phyloP scores from a whole-genome alignment of 345 rosid genomes.

The Boechera divaricarpa region DNA sequence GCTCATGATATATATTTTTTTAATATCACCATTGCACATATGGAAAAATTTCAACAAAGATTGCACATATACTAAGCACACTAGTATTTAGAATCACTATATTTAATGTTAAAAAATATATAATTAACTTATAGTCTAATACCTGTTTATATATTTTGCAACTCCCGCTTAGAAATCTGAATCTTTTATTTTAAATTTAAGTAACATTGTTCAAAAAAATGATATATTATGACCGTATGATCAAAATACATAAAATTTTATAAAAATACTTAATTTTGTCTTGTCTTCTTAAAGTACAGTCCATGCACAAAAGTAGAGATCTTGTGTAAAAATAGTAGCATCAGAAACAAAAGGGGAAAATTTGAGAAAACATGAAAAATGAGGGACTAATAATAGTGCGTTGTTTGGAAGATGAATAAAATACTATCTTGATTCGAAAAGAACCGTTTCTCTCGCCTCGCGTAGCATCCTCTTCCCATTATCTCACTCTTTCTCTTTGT shows the following conservation, averaged over 20 bases:
- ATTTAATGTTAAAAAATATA: too few relatives aligned
- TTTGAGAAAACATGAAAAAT: not conserved
- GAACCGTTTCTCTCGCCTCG: slow-evolving; percentile 37
- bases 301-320: too few relatives aligned
- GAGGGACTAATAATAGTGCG: slow-evolving; percentile 6
- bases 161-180: too few relatives aligned
- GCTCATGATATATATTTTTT: not conserved
- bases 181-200: too few relatives aligned
- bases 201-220: too few relatives aligned
- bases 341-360: not conserved
- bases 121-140: too few relatives aligned
- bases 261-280: too few relatives aligned
- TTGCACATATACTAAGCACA: too few relatives aligned
- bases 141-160: too few relatives aligned
- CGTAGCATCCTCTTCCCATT: slow-evolving; percentile 25
- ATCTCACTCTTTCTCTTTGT: slow-evolving; percentile 28
- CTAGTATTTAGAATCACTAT: not conserved
- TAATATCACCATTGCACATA: not conserved
- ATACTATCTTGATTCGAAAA: slow-evolving; percentile 29
- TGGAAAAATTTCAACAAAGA: not conserved
- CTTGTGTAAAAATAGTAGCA: not conserved
- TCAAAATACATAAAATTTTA: too few relatives aligned
- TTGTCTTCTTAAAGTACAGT: too few relatives aligned
- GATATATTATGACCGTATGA: too few relatives aligned
- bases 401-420: slow-evolving; percentile 25